Conservation (phyloP, 176 grass and related monocot genomes). For the Avena eriantha region DNA sequence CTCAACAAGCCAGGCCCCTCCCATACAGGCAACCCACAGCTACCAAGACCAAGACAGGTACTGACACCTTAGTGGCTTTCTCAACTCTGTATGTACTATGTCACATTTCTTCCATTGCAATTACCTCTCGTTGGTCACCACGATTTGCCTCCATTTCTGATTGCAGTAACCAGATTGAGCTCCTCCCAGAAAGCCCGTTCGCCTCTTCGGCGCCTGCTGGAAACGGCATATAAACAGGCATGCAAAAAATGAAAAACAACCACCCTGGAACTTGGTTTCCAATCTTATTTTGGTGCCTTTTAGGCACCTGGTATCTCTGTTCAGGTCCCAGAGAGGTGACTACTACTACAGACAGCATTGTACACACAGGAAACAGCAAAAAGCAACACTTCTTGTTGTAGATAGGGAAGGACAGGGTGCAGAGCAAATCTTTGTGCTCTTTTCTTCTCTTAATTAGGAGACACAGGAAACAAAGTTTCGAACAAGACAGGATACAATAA, state of each 20-base stretch:
- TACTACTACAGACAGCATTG: neutral
- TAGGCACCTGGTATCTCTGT: conserved; percentile 6
- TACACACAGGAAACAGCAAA: conserved; percentile 40
- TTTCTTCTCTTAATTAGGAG: conserved; percentile 32
- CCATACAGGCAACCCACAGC: conserved; percentile 36
- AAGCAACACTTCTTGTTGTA: conserved; percentile 42
- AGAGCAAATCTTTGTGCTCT: conserved; percentile 13
- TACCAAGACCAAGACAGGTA: conserved; percentile 57
- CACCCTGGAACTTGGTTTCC: conserved; percentile 1
- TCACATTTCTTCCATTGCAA: neutral
- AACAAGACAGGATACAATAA: conserved; percentile 11
- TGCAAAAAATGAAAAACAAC: neutral
- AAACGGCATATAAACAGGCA: conserved; percentile 44
- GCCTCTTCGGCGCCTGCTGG: conserved; percentile 36
- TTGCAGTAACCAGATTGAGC: conserved; percentile 65
- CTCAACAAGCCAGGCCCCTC: conserved; percentile 39
- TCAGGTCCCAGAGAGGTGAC: conserved; percentile 22
- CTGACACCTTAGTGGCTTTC: neutral
- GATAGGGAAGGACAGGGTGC: conserved; percentile 13
- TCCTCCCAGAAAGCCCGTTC: conserved; percentile 75
- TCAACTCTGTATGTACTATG: neutral
- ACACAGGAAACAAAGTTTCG: conserved; percentile 18
- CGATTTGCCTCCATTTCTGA: neutral
- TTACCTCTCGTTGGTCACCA: neutral
- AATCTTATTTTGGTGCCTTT: neutral